These are phyloP conservation scores for Jackrogersella multiformis DNA, from an alignment of 495 filamentous ascomycete species.

Conservation along the genomic window DNA sequence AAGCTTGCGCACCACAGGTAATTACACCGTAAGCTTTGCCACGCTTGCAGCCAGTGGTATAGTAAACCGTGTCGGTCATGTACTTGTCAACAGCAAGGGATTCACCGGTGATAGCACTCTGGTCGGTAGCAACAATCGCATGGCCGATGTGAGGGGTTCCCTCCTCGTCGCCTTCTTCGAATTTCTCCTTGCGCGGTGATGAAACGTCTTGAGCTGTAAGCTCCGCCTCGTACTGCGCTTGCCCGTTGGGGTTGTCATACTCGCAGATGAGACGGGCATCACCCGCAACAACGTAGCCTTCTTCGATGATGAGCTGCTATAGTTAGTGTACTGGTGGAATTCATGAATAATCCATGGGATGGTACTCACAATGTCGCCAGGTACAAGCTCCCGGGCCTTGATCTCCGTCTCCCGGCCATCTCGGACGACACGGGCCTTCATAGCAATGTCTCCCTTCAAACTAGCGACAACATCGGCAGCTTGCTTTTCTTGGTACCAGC, in stretches of 20 bases:
- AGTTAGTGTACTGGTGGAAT: constrained; percentile 2
- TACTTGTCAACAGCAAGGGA: constrained; percentile 88
- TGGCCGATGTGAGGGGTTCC: constrained; percentile 70
- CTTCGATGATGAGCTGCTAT: constrained; percentile 69
- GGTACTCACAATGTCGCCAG: constrained; percentile 76
- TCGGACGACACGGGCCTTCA: constrained; percentile 76
- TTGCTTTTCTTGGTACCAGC: constrained; percentile 89
- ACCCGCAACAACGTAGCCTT: constrained; percentile 76
- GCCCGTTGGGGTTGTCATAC: constrained; percentile 74
- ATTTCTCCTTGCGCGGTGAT: constrained; percentile 70
- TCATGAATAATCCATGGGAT: background rate
- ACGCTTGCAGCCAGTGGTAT: constrained; percentile 86
- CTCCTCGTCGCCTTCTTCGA: constrained; percentile 65
- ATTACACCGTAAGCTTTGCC: constrained; percentile 81
- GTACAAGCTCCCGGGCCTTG: constrained; percentile 78
- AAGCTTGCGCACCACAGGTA: constrained; percentile 81
- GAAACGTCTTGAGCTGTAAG: constrained; percentile 63
- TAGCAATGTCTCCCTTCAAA: constrained; percentile 83
- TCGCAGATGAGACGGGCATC: constrained; percentile 81
- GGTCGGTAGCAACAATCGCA: constrained; percentile 85
- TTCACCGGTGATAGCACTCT: constrained; percentile 90
- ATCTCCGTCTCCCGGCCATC: constrained; percentile 76
- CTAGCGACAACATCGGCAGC: constrained; percentile 82
- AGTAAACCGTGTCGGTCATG: constrained; percentile 77
- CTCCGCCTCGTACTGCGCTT: constrained; percentile 70